Percentiles rank a stretch among this genome's conserved stretches.
These are phyloP conservation scores for Cladophialophora exuberans DNA, from an alignment of 2,329 filamentous ascomycete species.

Conservation along the genomic window DNA sequence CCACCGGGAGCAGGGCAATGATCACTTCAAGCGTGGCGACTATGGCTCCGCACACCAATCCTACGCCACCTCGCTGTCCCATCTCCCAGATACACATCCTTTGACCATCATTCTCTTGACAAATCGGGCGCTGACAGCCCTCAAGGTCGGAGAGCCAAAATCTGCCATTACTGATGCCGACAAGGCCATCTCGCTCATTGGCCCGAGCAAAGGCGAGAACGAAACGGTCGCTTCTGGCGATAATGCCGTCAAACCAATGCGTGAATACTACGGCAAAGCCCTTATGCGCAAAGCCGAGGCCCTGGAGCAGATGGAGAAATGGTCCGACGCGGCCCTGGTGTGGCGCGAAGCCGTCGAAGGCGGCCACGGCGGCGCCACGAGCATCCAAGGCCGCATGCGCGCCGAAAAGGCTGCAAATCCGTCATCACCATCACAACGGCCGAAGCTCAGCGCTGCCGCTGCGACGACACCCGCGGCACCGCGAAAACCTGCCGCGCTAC, in stretches of 20 bases:
- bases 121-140: constrained; percentile 84
- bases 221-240: constrained; percentile 73
- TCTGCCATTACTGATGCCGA: constrained; percentile 84
- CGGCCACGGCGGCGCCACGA: constrained; percentile 81
- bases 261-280: constrained; percentile 90
- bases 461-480: constrained; percentile 48
- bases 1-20: constrained; percentile 77
- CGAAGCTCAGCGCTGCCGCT: constrained; percentile 43
- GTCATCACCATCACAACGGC: no score
- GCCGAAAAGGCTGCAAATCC: constrained; percentile 87
- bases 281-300: constrained; percentile 94
- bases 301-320: constrained; percentile 92
- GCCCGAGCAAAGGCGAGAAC: constrained; percentile 73
- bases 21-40: constrained; percentile 92
- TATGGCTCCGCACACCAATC: constrained; percentile 82
- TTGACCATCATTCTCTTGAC: constrained; percentile 85
- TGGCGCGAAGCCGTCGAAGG: constrained; percentile 85
- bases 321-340: constrained; percentile 76
- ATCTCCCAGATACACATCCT: constrained; percentile 77
- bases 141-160: constrained; percentile 92
- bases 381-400: constrained; percentile 81
- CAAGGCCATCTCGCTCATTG: constrained; percentile 76
- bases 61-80: constrained; percentile 75
- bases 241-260: constrained; percentile 75
- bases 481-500: constrained; percentile 57